Conservation (phyloP, 2,329 filamentous ascomycete species). For the Ceratocystis papillata region DNA sequence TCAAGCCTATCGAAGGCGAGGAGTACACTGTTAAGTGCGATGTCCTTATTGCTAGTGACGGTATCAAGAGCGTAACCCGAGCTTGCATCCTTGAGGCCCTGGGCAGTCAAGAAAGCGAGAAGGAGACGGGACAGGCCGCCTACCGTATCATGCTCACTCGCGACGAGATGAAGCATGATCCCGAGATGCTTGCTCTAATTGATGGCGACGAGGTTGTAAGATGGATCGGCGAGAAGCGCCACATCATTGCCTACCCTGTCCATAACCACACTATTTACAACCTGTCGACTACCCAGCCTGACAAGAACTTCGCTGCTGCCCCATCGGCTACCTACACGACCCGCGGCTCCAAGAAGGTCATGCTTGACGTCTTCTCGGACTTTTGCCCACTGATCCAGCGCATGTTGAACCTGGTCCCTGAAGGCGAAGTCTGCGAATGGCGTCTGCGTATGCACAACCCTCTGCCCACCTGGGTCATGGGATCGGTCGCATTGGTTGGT, state of each 20-base stretch:
- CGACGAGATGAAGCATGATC: constrained; percentile 54
- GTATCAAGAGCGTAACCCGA: constrained; percentile 44
- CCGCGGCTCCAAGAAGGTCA: constrained; percentile 47
- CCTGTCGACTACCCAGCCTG: constrained; percentile 51
- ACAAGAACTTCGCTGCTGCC: constrained; percentile 48
- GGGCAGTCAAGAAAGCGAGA: constrained; percentile 43
- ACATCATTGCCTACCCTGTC: constrained; percentile 71
- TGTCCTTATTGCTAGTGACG: constrained; percentile 44
- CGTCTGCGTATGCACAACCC: constrained; percentile 48
- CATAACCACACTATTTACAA: constrained; percentile 56
- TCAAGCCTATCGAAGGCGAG: constrained; percentile 46
- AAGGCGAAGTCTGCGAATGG: constrained; percentile 56
- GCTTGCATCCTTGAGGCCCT: constrained; percentile 45
- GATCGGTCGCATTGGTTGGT: constrained; percentile 47
- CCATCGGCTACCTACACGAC: constrained; percentile 53
- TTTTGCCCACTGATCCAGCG: constrained; percentile 50
- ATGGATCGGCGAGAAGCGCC: constrained; percentile 64
- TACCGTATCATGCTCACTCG: constrained; percentile 69
- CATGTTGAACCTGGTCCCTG: constrained; percentile 50
- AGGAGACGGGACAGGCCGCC: constrained; percentile 63
- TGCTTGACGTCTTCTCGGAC: constrained; percentile 51
- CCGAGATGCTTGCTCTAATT: constrained; percentile 56
- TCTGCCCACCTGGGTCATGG: constrained; percentile 48
- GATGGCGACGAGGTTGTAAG: constrained; percentile 57
- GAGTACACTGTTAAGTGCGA: constrained; percentile 45